Evolutionary conservation across 257 asterid genomes (phyloP), one percentile per base, ranked within the genome.

Genomic region (Lithospermum erythrorhizon): DNA sequence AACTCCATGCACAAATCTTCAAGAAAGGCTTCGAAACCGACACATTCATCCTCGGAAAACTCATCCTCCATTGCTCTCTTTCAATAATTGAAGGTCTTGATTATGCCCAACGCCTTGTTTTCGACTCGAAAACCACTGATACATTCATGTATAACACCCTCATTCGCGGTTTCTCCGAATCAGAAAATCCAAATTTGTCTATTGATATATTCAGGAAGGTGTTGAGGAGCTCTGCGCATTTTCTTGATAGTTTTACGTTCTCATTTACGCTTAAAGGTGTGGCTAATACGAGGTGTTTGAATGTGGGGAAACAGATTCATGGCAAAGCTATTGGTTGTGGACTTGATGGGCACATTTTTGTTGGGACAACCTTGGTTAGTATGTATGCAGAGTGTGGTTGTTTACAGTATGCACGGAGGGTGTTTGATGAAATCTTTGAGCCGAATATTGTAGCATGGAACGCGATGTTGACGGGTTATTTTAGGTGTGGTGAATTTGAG

Each of bases 401-500:
- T 16, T 61, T 76, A 56, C 65, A 21, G 62, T 70, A 56, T 61
- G 83, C 95, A 4, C 27, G 35, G 58, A 77, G 68, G 11, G 65
- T 83, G 83, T 90, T 90, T 59, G 87, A 82, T 56, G 86, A 86
- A 87, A 85, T 88, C 65, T 76, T 85, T 29, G 74, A 83, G 19
- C 91, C 82, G 51, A 91, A 86, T 63, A 74, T 81, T 0, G 95
- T 91, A 55, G 80, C 90, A 16, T 82, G 98, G 96, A 91, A 91
- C 47, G 89, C 94, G 1, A 63, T 85, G 63, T 63, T 83, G 64
- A 85, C 87, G 19, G 86, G 85, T 65, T 83, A 73, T 70, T 75
- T 82, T 41, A 70, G 96, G 78, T 76, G 80, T 29, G 66, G 64
- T 22, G 87, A 88, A 30, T 65, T 78, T 4, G 45, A 56, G 41